phyloP scores from a whole-genome alignment of 2,329 filamentous ascomycete genomes.

The Ophiobolus disseminans region DNA sequence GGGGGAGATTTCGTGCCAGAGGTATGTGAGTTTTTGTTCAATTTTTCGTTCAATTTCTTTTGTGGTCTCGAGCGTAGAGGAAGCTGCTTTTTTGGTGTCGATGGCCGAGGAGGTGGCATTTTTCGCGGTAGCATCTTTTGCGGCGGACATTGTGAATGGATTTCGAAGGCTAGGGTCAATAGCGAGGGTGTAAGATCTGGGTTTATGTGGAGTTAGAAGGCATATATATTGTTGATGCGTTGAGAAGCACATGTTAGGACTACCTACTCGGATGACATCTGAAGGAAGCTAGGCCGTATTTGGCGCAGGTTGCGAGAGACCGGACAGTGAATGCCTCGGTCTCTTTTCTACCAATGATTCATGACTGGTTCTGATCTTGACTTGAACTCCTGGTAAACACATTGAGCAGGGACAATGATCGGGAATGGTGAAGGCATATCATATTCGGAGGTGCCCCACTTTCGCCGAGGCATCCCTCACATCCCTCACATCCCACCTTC shows the following conservation, averaged over 20 bases:
- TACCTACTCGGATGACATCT: not conserved
- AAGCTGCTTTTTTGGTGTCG: constrained; percentile 29
- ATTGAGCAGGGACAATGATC: no score
- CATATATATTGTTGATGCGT: not conserved
- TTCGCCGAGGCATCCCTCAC: constrained; percentile 35
- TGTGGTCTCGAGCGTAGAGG: constrained; percentile 22
- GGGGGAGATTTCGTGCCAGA: constrained; percentile 52
- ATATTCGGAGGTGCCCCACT: constrained; percentile 17
- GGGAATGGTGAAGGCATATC: no score
- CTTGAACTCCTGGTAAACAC: no score
- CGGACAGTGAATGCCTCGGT: not conserved
- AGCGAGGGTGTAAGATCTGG: no score
- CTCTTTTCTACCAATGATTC: no score
- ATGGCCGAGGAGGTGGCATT: constrained; percentile 16
- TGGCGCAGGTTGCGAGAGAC: constrained; percentile 20
- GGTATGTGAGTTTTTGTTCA: constrained; percentile 57
- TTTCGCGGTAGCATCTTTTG: not conserved
- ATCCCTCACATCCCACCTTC: constrained; percentile 34
- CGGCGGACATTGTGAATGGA: no score
- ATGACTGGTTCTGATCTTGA: no score
- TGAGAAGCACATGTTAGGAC: constrained; percentile 8
- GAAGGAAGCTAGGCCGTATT: constrained; percentile 14
- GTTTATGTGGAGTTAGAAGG: no score
- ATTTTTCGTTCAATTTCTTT: constrained; percentile 42
- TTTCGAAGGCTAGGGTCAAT: no score